These are phyloP conservation scores for Teunomyces cretensis DNA, from an alignment of 805 yeast genomes.

Conservation along the genomic window DNA sequence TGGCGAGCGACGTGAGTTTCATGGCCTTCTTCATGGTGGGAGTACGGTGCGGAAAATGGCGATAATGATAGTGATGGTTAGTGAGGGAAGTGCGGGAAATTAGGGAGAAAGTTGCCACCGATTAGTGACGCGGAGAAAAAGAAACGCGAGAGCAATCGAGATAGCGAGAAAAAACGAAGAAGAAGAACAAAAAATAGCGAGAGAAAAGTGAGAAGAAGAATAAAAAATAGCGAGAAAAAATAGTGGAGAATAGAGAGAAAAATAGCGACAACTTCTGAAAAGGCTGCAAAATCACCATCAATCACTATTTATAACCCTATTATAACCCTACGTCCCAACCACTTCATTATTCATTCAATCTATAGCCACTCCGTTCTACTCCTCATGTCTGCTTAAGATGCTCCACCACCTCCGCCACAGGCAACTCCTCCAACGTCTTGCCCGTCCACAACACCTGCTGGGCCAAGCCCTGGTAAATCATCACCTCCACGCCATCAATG, in stretches of 20 bases:
- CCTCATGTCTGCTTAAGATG: constrained; percentile 1
- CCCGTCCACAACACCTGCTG: constrained; percentile 31
- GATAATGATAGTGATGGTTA: too few species aligned
- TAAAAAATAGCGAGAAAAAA: not conserved
- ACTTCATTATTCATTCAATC: too few species aligned
- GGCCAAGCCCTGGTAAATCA: constrained; percentile 16
- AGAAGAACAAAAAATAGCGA: not conserved
- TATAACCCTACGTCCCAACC: too few species aligned
- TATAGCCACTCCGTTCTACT: not conserved
- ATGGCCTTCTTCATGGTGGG: constrained; percentile 10
- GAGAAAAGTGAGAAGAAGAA: not conserved
- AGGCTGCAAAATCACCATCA: too few species aligned
- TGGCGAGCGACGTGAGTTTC: constrained; percentile 28
- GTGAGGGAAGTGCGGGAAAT: too few species aligned
- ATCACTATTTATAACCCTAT: too few species aligned
- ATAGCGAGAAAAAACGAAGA: not conserved
- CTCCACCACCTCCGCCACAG: constrained; percentile 19
- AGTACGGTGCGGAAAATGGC: too few species aligned
- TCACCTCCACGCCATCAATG: constrained; percentile 29
- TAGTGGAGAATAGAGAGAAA: not conserved
- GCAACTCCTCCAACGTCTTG: constrained; percentile 21
- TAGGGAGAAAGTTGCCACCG: too few species aligned
- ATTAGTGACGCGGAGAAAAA: too few species aligned
- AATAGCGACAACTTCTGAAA: not conserved
- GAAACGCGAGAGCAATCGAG: too few species aligned